Evolutionary conservation across 306 rosid genomes (phyloP).

Genomic region (Cucurbita moschata): DNA sequence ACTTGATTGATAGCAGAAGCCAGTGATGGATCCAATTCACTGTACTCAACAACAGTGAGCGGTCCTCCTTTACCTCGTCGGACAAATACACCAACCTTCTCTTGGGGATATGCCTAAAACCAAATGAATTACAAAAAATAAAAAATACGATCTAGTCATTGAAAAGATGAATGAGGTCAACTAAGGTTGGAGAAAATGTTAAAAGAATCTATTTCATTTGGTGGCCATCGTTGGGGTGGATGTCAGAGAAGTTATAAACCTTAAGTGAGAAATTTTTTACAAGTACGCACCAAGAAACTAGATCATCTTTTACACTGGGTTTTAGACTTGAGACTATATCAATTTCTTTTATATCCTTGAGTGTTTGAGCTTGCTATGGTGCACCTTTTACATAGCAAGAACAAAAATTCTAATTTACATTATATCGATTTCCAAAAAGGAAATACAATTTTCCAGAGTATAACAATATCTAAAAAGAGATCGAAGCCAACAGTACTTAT

Average conservation of each 20-base stretch:
- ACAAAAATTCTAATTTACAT: background rate
- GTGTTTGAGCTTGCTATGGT: background rate
- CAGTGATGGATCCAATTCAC: conserved; percentile 64
- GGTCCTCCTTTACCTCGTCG: conserved; percentile 97
- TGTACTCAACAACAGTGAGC: conserved; percentile 88
- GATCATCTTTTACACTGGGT: background rate
- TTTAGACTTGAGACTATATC: background rate
- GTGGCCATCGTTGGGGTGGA: background rate
- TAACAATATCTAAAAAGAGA: background rate
- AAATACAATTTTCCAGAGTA: background rate
- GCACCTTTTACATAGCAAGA: background rate
- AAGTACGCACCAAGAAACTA: background rate
- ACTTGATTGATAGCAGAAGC: conserved; percentile 83
- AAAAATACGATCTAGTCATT: background rate
- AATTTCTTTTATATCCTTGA: background rate
- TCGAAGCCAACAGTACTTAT: background rate
- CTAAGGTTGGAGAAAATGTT: background rate
- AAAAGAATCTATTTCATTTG: background rate
- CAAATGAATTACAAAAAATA: conserved; percentile 5
- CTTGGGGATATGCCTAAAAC: conserved; percentile 92
- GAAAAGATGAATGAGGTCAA: background rate
- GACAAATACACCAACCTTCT: conserved; percentile 95
- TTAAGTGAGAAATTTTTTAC: no score
- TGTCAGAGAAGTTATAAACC: background rate
- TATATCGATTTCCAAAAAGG: background rate